These are phyloP conservation scores for Escovopsis weberi DNA, from an alignment of 2,329 filamentous ascomycete genomes.

Conservation along the genomic window DNA sequence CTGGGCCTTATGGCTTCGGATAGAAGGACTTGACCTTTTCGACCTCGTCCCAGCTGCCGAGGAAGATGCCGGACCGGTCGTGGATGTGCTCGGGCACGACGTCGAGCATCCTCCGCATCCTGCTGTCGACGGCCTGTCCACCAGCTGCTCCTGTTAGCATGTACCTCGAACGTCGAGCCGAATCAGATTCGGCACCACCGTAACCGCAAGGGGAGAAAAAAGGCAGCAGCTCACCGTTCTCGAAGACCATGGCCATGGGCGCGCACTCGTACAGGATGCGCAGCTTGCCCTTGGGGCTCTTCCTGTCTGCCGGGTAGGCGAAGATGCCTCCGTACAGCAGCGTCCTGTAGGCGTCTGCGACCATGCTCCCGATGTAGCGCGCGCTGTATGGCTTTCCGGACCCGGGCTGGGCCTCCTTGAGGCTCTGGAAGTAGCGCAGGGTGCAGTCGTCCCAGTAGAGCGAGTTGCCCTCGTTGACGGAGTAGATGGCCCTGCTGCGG, in stretches of 20 bases:
- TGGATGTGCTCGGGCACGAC: constrained; percentile 87
- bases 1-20: too few species aligned
- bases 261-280: constrained; percentile 96
- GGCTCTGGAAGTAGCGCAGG: constrained; percentile 73
- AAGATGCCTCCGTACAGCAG: constrained; percentile 93
- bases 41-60: constrained; percentile 88
- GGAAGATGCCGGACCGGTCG: constrained; percentile 87
- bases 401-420: constrained; percentile 59
- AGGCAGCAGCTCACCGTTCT: constrained; percentile 59
- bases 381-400: constrained; percentile 83
- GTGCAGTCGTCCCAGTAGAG: constrained; percentile 88
- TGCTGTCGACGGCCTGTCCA: constrained; percentile 80
- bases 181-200: background rate
- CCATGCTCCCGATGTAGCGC: constrained; percentile 95
- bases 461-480: constrained; percentile 96
- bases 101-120: constrained; percentile 81
- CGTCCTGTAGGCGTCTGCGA: constrained; percentile 93
- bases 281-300: constrained; percentile 96
- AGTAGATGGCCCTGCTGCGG: constrained; percentile 73
- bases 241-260: constrained; percentile 97
- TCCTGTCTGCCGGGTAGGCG: constrained; percentile 93
- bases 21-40: constrained; percentile 86
- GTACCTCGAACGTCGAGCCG: constrained; percentile 12
- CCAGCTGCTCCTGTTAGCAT: constrained; percentile 70
- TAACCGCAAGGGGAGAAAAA: background rate